A percentile compares a stretch with the other conserved stretches of the same genome.
phyloP scores from a whole-genome alignment of 139 green algal genomes.

The Pleodorina starrii region DNA sequence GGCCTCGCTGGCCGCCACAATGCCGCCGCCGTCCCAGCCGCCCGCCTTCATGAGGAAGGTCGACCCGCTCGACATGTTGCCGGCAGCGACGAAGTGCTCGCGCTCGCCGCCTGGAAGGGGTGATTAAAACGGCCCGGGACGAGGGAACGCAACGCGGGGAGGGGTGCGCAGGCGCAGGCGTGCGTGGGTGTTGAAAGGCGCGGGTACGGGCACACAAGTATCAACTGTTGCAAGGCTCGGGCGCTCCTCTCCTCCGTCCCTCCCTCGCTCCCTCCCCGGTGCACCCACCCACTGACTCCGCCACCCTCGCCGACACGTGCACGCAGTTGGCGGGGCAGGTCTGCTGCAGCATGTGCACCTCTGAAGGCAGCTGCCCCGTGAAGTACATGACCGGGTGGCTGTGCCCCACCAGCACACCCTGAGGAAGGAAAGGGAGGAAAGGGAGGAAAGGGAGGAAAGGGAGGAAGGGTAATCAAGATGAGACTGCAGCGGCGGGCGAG shows the following conservation, averaged over 20 bases:
- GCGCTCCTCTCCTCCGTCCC: background rate
- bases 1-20: background rate
- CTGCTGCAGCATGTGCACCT: conserved; percentile 38
- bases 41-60: conserved; percentile 48
- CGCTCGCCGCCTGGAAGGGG: background rate
- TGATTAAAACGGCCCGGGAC: no score
- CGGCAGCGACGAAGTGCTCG: conserved; percentile 29
- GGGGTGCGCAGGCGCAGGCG: background rate
- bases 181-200: no score
- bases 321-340: conserved; percentile 53
- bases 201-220: no score
- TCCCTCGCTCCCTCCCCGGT: background rate
- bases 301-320: conserved; percentile 11
- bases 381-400: conserved; percentile 48
- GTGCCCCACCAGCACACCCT: conserved; percentile 54
- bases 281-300: conserved; percentile 36
- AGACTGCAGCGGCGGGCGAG: no score
- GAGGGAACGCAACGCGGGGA: background rate
- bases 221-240: no score
- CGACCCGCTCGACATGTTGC: background rate
- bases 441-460: background rate
- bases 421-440: background rate
- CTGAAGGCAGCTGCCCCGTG: conserved; percentile 44
- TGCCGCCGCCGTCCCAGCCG: conserved; percentile 8
- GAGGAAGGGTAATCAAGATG: conserved; percentile 1